Base-by-base conservation (phyloP, 805 yeast genomes). In the Cyberlindnera japonica region DNA sequence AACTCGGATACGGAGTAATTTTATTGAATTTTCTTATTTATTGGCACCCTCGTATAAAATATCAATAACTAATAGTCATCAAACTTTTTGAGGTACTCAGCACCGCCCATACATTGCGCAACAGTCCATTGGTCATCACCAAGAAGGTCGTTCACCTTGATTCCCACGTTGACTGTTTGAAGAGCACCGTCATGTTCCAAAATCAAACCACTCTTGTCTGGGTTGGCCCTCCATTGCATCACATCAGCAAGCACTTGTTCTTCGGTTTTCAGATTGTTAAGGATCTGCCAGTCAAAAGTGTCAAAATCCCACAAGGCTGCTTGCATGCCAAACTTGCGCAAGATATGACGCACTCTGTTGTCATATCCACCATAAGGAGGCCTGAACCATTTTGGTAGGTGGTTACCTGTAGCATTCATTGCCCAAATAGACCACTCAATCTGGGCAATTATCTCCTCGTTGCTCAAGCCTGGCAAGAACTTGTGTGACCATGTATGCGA, bases 351-450 rank as follows among this genome's bases (percentile, higher is more conserved):
- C 1, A 91, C 83, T 39, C 98, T 68, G 58, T 89, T 82, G 64
- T 91, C 99, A 24, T 87, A 71, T 0, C 95, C 97, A 1, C 98
- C 99, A 58, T 87, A 91, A 1, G 99, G 99, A 0, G 99, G 99
- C 50, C 99, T 74, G 61, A 85, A 91, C 85, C 91, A 91, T 55
- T 82, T 83, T 6, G 99, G 99, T 9, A 85, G 58, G 54, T 89
- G 90, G 20, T 80, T 70, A 0, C 87, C 85, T 0, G 97, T 89
- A 1, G 96, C 96, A 65, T 91, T 90, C 89, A 90, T 86, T 5
- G 97, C 96, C 97, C 97, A 91, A 23, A 88, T 79, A 2, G 95
- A 81, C 99, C 99, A 91, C 61, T 90, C 82, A 27, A 91, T 64
- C 59, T 91, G 95, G 0, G 97, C 95, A 41, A 84, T 79, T 15